A percentile compares a stretch with the other conserved stretches of the same genome.
These are phyloP conservation scores for Cladophialophora psammophila DNA, from an alignment of 2,329 filamentous ascomycete genomes.

Conservation along the genomic window DNA sequence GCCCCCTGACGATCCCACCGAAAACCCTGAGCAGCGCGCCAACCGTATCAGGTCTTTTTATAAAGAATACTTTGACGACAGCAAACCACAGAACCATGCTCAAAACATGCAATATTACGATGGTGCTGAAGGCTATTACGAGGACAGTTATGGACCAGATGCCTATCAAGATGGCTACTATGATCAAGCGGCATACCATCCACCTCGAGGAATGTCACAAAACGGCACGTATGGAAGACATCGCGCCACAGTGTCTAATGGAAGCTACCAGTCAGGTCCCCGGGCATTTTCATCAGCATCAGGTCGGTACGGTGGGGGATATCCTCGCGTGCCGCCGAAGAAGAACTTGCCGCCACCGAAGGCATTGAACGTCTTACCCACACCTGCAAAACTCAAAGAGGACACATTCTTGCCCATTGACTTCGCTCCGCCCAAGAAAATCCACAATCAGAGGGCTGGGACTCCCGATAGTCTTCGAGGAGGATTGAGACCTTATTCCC, in stretches of 20 bases:
- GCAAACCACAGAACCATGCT: conserved; percentile 68
- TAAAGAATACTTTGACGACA: conserved; percentile 97
- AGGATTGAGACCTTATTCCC: conserved; percentile 71
- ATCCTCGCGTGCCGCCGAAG: conserved; percentile 56
- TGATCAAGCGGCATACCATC: conserved; percentile 43
- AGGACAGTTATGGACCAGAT: conserved; percentile 62
- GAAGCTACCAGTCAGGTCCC: conserved; percentile 60
- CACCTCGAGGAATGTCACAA: conserved; percentile 49
- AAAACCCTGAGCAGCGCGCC: conserved; percentile 91
- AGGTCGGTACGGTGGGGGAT: conserved; percentile 52
- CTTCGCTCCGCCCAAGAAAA: conserved; percentile 79
- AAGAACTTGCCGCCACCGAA: conserved; percentile 74
- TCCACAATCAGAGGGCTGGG: conserved; percentile 73
- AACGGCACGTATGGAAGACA: conserved; percentile 42
- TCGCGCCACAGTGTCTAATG: conserved; percentile 39
- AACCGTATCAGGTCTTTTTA: conserved; percentile 99
- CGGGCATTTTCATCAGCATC: conserved; percentile 72
- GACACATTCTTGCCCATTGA: conserved; percentile 80
- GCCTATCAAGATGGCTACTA: conserved; percentile 48
- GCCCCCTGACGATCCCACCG: conserved; percentile 82
- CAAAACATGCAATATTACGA: conserved; percentile 74
- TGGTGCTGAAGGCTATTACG: conserved; percentile 71
- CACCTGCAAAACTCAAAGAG: conserved; percentile 82
- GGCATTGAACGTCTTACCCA: conserved; percentile 78
- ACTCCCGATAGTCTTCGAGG: conserved; percentile 67